Percentiles rank a stretch among this genome's conserved stretches.
These are phyloP conservation scores for Mortierella sp. DNA, from an alignment of 371 early-diverging fungal species.

Conservation along the genomic window DNA sequence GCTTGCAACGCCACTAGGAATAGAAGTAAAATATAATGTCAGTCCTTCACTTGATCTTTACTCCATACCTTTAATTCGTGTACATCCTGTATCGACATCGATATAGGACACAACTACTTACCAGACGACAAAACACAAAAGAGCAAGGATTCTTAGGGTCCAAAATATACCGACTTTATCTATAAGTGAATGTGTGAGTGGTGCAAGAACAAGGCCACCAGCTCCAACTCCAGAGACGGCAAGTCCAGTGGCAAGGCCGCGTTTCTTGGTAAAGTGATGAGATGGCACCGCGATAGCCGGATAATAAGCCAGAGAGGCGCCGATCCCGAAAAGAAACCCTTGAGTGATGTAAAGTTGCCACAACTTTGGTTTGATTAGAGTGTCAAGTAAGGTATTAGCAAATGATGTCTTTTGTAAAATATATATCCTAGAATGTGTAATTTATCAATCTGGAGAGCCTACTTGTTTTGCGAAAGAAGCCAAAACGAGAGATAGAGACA, in stretches of 20 bases:
- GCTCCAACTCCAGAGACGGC: slow-evolving; percentile 73
- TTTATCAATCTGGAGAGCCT: background rate
- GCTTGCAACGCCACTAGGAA: slow-evolving; percentile 32
- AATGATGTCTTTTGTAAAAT: background rate
- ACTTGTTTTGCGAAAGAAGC: slow-evolving; percentile 49
- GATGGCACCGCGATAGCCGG: slow-evolving; percentile 65
- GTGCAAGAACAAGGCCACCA: slow-evolving; percentile 66
- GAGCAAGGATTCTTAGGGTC: slow-evolving; percentile 46
- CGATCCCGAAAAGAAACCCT: slow-evolving; percentile 69
- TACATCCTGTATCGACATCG: too few species aligned
- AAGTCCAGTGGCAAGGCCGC: slow-evolving; percentile 75
- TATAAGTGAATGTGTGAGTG: slow-evolving; percentile 45
- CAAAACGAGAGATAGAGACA: slow-evolving; percentile 38
- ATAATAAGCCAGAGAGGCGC: slow-evolving; percentile 70
- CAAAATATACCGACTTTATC: slow-evolving; percentile 40
- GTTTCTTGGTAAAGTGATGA: slow-evolving; percentile 68
- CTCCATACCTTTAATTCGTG: too few species aligned
- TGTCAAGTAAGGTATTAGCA: background rate
- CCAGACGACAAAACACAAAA: slow-evolving; percentile 41
- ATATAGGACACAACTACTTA: slow-evolving; percentile 8
- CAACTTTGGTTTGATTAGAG: slow-evolving; percentile 12
- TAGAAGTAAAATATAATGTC: background rate
- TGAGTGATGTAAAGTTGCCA: slow-evolving; percentile 53
- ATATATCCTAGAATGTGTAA: too few species aligned
- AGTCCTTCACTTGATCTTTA: too few species aligned